Evolutionary conservation across 1,284 basidiomycete genomes (phyloP), one percentile per base, ranked within the genome.

Genomic region (Wallemia mellicola): DNA sequence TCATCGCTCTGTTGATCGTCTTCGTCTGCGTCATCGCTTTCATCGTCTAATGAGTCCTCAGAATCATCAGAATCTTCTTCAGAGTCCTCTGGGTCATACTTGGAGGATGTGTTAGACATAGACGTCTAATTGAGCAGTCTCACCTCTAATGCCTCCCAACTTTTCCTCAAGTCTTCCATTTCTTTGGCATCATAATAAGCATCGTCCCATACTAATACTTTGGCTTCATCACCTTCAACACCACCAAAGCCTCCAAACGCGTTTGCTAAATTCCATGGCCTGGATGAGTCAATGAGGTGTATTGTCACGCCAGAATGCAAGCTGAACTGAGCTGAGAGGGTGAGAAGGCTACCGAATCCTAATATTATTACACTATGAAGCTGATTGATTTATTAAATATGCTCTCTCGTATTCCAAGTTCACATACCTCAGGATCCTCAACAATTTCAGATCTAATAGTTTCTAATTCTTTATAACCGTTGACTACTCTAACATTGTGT

Each of bases 231-330:
- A 27, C 60, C 48, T 59, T 58, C 27, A 24, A 68, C 64, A 60
- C 72, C 68, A 24, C 71, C 61, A 26, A 71, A 71, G 1, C 76
- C 76, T 5, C 80, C 80, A 68, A 94, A 98, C 27, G 96, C 72
- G 71, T 83, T 95, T 55, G 81, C 77, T 66, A 98, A 74, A 70
- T 92, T 89, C 70, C 86, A 82, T 2, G 94, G 94, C 33, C 94
- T 77, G 59, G 83, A 80, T 7, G 89, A 86, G 70, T 99, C 94
- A 69, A 99, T 85, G 65, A 98, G 80, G 72, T 99, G 94, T 27
- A 89, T 77, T 22, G 77, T 79, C 27, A 82, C 73, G 63, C 73
- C 72, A 2, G 66, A 62, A 59, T 62, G 68, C 0, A 71, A 64
- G 0, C 68, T 65, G 61, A 75, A 74, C 63, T 71, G 72, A n/a